phyloP scores from a whole-genome alignment of 139 green algal species.

The Trebouxia sp. region DNA sequence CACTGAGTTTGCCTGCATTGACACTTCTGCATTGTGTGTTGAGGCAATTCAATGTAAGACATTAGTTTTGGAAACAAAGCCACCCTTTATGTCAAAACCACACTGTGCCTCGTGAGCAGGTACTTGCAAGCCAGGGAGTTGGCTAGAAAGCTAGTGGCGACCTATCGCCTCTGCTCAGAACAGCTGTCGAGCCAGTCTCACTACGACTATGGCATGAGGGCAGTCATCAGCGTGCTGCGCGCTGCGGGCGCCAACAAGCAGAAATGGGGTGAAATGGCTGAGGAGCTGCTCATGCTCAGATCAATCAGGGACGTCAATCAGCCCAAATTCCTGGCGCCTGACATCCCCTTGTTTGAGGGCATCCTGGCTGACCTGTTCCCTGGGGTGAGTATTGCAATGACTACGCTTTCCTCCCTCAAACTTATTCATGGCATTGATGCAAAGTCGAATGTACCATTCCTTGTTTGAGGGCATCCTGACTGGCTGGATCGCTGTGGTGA shows the following conservation, averaged over 20 bases:
- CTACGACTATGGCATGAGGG: constrained; percentile 85
- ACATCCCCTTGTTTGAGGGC: constrained; percentile 80
- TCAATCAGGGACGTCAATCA: constrained; percentile 79
- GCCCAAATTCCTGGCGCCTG: constrained; percentile 84
- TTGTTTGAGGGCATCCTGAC: not conserved
- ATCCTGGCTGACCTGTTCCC: constrained; percentile 82
- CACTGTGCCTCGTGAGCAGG: not conserved
- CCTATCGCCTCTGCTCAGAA: constrained; percentile 77
- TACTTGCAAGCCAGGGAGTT: constrained; percentile 63
- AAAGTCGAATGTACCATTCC: constrained; percentile 49
- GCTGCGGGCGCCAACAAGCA: constrained; percentile 77
- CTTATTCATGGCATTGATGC: constrained; percentile 25
- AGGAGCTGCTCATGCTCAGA: constrained; percentile 75
- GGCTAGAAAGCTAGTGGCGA: constrained; percentile 67
- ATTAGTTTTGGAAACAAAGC: no score
- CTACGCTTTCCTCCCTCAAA: not conserved
- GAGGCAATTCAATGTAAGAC: no score
- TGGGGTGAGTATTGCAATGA: constrained; percentile 33
- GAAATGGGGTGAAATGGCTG: constrained; percentile 49
- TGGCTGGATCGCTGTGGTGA: not conserved
- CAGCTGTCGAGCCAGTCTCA: constrained; percentile 83
- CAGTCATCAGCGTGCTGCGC: constrained; percentile 80
- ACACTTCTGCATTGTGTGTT: no score
- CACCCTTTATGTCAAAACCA: no score
- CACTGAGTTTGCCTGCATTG: no score